Conservation (phyloP, 352 stramenopile species). For the Globisporangium middletonii region DNA sequence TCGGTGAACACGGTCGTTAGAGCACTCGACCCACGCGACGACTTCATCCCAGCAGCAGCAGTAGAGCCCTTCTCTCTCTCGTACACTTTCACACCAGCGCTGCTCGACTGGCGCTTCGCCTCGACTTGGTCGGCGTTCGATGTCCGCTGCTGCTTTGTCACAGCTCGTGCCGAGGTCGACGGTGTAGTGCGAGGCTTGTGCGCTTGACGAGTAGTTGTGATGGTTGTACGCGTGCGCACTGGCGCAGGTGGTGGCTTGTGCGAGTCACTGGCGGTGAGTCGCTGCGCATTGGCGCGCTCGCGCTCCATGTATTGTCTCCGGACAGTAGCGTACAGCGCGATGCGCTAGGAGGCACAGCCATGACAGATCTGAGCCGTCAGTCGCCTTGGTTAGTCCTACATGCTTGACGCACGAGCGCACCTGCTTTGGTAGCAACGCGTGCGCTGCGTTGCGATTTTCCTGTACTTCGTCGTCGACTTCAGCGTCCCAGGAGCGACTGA, state of each 20-base stretch:
- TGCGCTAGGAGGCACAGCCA: conserved; percentile 19
- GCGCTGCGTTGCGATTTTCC: neutral
- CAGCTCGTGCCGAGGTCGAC: neutral
- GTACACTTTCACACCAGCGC: conserved; percentile 18
- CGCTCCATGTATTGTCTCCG: conserved; percentile 56
- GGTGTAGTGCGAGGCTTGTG: neutral
- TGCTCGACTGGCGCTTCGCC: neutral
- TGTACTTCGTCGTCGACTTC: neutral
- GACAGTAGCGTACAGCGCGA: conserved; percentile 41
- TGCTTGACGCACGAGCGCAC: neutral
- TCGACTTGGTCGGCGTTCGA: neutral
- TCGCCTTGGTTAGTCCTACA: conserved; percentile 9
- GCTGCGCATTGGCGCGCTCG: conserved; percentile 25
- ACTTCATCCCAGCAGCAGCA: neutral
- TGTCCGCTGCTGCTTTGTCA: neutral
- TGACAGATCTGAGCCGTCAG: neutral
- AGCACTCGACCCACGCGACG: neutral
- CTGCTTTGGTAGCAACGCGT: conserved; percentile 13
- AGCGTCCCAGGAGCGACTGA: neutral
- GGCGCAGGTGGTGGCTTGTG: neutral
- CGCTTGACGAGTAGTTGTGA: neutral
- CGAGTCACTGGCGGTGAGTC: neutral
- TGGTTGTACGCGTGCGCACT: neutral
- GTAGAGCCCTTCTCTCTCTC: neutral
- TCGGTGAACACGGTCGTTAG: conserved; percentile 4